Evolutionary conservation across 2,329 filamentous ascomycete species (phyloP).

Genomic region (Pseudopyricularia javanii): DNA sequence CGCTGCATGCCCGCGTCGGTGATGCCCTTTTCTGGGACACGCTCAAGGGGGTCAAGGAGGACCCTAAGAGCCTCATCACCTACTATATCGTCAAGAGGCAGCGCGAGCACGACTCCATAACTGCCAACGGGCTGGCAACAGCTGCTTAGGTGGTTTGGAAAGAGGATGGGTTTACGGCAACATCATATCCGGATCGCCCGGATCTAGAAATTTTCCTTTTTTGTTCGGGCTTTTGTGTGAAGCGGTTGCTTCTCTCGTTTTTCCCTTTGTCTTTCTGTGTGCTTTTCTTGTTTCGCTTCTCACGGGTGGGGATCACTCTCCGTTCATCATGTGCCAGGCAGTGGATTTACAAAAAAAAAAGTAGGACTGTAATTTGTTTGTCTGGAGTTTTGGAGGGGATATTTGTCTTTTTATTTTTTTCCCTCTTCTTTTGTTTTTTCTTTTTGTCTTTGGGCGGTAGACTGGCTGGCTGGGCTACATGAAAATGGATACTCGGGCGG

Average conservation of each 20-base stretch:
- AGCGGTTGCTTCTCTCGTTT: not conserved
- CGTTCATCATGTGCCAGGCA: not conserved
- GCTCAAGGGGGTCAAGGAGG: constrained; percentile 52
- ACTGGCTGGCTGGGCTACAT: too few species aligned
- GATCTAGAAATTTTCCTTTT: not conserved
- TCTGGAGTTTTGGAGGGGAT: not conserved
- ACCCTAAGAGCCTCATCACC: constrained; percentile 64
- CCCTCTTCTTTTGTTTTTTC: not conserved
- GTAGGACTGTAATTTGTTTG: not conserved
- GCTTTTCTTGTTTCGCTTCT: not conserved
- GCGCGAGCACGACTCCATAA: constrained; percentile 27
- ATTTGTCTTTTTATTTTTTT: not conserved
- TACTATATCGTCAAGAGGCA: constrained; percentile 69
- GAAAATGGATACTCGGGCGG: too few species aligned
- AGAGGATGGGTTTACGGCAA: too few species aligned
- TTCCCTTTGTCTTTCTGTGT: not conserved
- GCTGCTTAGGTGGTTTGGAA: not conserved
- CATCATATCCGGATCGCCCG: not conserved
- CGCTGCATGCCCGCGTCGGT: constrained; percentile 51
- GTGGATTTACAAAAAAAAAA: not conserved
- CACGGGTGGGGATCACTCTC: not conserved
- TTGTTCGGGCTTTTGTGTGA: not conserved
- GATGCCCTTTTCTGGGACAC: constrained; percentile 55
- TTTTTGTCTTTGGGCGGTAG: not conserved
- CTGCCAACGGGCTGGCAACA: not conserved